Conservation (phyloP, 352 stramenopile genomes). For the Pythium graminicola region DNA sequence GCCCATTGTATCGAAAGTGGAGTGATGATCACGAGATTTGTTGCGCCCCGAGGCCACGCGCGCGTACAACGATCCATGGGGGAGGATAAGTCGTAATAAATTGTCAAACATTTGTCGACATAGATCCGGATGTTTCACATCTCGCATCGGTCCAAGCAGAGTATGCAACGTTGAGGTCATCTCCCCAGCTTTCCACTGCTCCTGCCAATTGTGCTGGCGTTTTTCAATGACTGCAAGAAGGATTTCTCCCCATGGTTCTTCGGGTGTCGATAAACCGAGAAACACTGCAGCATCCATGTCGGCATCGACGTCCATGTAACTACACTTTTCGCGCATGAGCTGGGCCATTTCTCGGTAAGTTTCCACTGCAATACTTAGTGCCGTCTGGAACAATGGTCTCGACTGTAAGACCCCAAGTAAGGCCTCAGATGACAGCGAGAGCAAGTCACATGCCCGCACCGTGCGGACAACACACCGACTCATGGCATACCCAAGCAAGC, state of each 20-base stretch:
- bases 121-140: conserved; percentile 20
- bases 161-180: conserved; percentile 8
- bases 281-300: conserved; percentile 12
- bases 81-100: conserved; percentile 43
- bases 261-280: conserved; percentile 8
- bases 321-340: conserved; percentile 12
- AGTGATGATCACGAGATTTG: conserved; percentile 8
- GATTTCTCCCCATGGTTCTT: conserved; percentile 39
- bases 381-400: conserved; percentile 28
- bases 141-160: conserved; percentile 9
- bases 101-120: conserved; percentile 51
- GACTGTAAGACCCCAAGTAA: conserved; percentile 38
- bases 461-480: conserved; percentile 41
- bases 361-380: conserved; percentile 38
- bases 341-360: conserved; percentile 40
- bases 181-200: conserved; percentile 23
- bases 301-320: conserved; percentile 7
- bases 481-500: conserved; percentile 46
- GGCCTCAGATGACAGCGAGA: conserved; percentile 39
- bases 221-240: conserved; percentile 30
- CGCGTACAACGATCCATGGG: conserved; percentile 25
- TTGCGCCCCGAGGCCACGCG: conserved; percentile 21
- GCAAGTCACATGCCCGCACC: conserved; percentile 46
- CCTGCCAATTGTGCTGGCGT: conserved; percentile 30
- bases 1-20: background rate